Percentiles rank a stretch among this genome's conserved stretches.
Conservation (phyloP, 768 basidiomycete species). For the Kwoniella pini region DNA sequence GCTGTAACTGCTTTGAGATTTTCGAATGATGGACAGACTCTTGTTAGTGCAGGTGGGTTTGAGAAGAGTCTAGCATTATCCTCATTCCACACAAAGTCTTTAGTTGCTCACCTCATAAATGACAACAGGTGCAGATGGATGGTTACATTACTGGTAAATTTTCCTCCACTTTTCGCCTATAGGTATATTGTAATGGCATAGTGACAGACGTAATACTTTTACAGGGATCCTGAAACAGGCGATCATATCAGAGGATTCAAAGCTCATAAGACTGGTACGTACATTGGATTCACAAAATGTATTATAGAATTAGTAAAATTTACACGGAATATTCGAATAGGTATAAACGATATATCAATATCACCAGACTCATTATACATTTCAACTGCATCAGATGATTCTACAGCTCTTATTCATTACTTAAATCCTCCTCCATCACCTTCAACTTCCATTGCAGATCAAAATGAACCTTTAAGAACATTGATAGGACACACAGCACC, state of each 20-base stretch:
- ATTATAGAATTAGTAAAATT: too few species aligned
- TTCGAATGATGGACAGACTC: slow-evolving; percentile 74
- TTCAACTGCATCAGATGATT: slow-evolving; percentile 92
- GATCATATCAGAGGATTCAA: slow-evolving; percentile 58
- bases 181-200: not conserved
- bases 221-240: slow-evolving; percentile 50
- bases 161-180: not conserved
- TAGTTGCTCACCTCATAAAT: not conserved
- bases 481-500: slow-evolving; percentile 87
- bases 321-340: slow-evolving; percentile 54
- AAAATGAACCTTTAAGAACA: slow-evolving; percentile 60
- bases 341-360: slow-evolving; percentile 90
- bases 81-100: not conserved
- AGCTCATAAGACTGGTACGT: slow-evolving; percentile 42
- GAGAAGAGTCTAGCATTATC: not conserved
- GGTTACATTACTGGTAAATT: slow-evolving; percentile 42
- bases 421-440: slow-evolving; percentile 23
- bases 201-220: not conserved
- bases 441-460: slow-evolving; percentile 14
- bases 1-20: slow-evolving; percentile 85
- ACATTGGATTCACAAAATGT: too few species aligned
- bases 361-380: slow-evolving; percentile 76
- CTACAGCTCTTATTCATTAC: slow-evolving; percentile 60
- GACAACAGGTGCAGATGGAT: slow-evolving; percentile 45
- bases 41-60: slow-evolving; percentile 79